phyloP scores from a whole-genome alignment of 2,329 filamentous ascomycete genomes.

The Alternaria tenuissima region DNA sequence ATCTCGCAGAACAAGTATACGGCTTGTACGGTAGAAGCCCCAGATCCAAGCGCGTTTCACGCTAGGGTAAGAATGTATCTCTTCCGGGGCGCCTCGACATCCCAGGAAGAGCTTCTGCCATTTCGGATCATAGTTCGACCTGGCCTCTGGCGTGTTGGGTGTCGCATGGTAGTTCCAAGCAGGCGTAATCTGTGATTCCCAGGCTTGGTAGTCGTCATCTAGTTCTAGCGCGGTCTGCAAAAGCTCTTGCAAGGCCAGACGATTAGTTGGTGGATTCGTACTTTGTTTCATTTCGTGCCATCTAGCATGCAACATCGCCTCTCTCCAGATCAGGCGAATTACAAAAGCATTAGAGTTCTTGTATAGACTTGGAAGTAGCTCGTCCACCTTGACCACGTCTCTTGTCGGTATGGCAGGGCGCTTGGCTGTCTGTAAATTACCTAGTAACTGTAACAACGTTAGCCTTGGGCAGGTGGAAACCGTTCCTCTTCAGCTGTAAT shows the following conservation, averaged over 20 bases:
- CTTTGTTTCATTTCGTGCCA: conserved; percentile 40
- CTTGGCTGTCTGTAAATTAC: conserved; percentile 37
- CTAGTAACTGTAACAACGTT: conserved; percentile 34
- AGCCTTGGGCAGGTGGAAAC: conserved; percentile 10
- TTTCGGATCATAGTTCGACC: conserved; percentile 28
- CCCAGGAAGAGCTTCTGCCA: conserved; percentile 36
- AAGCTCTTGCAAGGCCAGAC: conserved; percentile 30
- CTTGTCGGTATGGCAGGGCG: conserved; percentile 32
- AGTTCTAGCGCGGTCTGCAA: conserved; percentile 36
- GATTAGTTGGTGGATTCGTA: conserved; percentile 22
- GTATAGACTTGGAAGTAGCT: conserved; percentile 28
- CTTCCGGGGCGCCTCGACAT: conserved; percentile 34
- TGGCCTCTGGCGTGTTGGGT: conserved; percentile 33
- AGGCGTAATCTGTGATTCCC: conserved; percentile 31
- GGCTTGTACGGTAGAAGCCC: conserved; percentile 41
- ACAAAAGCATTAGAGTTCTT: conserved; percentile 31
- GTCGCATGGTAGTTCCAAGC: conserved; percentile 31
- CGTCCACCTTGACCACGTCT: conserved; percentile 23
- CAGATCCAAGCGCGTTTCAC: conserved; percentile 39
- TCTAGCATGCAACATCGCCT: conserved; percentile 34
- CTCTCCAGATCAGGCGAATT: conserved; percentile 36
- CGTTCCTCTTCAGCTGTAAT: background rate
- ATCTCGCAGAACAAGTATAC: conserved; percentile 40
- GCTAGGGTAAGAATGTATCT: conserved; percentile 36
- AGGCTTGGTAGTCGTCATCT: conserved; percentile 36